Conservation (phyloP, 371 early-diverging fungal genomes). For the Apophysomyces trapeziformis region DNA sequence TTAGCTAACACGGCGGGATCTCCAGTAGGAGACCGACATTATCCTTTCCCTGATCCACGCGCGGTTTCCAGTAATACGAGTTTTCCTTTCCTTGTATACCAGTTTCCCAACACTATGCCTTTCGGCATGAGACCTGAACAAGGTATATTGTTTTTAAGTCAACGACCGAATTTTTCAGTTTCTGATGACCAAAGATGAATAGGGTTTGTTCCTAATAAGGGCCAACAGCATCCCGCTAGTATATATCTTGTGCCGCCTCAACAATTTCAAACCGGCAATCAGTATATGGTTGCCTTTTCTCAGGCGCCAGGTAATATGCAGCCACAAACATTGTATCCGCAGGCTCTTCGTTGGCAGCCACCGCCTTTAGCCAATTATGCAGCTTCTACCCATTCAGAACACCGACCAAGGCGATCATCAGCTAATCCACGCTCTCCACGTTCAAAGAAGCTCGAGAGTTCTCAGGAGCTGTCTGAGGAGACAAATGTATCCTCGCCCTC, state of each 20-base stretch:
- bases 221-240: conserved; percentile 15
- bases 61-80: conserved; percentile 14
- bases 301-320: conserved; percentile 19
- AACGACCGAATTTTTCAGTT: background rate
- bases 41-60: conserved; percentile 7
- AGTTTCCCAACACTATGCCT: conserved; percentile 16
- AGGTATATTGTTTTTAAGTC: conserved; percentile 3
- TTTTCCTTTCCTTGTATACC: conserved; percentile 27
- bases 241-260: conserved; percentile 24
- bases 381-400: background rate
- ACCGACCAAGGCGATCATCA: conserved; percentile 12
- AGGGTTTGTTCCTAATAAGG: conserved; percentile 1
- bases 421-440: conserved; percentile 1
- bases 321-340: conserved; percentile 18
- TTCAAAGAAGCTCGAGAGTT: background rate
- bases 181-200: background rate
- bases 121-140: conserved; percentile 17
- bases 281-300: conserved; percentile 26
- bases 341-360: conserved; percentile 20
- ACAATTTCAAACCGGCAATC: conserved; percentile 16
- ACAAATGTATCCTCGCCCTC: background rate
- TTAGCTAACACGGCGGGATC: background rate
- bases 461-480: background rate
- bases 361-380: background rate
- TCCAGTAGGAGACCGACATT: background rate